These are phyloP conservation scores for Chiua virens DNA, from an alignment of 768 basidiomycete genomes.

Conservation along the genomic window DNA sequence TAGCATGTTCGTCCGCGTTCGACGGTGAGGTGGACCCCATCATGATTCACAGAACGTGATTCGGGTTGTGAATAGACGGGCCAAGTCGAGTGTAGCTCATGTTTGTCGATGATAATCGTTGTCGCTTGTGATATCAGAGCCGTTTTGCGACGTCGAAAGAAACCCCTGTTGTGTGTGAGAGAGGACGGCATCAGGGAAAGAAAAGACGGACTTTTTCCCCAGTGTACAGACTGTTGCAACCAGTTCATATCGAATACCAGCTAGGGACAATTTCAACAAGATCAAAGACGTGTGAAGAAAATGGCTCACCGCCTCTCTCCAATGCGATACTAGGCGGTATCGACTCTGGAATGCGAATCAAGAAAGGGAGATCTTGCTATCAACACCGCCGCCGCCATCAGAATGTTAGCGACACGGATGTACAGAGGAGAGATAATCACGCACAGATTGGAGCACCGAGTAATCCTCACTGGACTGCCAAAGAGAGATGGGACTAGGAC, in stretches of 20 bases:
- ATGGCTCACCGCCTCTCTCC: conserved; percentile 62
- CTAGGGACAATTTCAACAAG: conserved; percentile 35
- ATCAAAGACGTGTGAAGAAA: neutral
- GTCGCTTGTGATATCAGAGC: conserved; percentile 65
- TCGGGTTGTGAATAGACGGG: conserved; percentile 84
- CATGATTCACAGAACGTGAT: conserved; percentile 60
- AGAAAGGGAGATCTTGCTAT: conserved; percentile 87
- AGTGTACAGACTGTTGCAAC: conserved; percentile 84
- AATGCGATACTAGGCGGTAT: conserved; percentile 85
- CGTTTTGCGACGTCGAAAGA: conserved; percentile 79
- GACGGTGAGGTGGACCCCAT: conserved; percentile 73
- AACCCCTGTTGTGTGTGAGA: conserved; percentile 43
- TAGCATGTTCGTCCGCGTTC: conserved; percentile 78
- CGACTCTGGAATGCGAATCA: conserved; percentile 88
- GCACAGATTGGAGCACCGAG: conserved; percentile 63
- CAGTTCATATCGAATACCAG: conserved; percentile 88
- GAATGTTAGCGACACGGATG: conserved; percentile 1
- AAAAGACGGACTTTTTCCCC: conserved; percentile 68
- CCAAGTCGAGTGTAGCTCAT: conserved; percentile 92
- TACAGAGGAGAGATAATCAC: conserved; percentile 10
- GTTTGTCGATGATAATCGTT: conserved; percentile 84
- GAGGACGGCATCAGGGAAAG: neutral
- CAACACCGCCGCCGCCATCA: neutral
- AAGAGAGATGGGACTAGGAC: conserved; percentile 76
- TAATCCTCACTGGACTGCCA: conserved; percentile 84